phyloP scores from a whole-genome alignment of 805 yeast species.

The Jamesozyma hellenica region DNA sequence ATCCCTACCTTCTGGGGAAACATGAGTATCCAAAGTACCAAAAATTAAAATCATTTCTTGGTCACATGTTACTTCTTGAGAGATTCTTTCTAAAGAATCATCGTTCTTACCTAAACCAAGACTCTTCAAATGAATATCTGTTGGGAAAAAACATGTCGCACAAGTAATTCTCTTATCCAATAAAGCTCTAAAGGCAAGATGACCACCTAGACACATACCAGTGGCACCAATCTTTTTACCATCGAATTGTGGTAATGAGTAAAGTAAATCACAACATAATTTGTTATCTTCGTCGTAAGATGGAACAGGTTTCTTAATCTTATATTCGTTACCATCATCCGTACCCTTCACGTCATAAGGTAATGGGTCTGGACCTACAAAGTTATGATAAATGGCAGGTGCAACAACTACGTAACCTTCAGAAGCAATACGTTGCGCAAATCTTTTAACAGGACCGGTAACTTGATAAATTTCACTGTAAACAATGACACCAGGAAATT shows the following conservation, averaged over 20 bases:
- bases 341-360: slow-evolving; percentile 66
- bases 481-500: slow-evolving; percentile 72
- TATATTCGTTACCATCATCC: slow-evolving; percentile 60
- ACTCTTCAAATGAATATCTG: slow-evolving; percentile 63
- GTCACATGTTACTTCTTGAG: slow-evolving; percentile 42
- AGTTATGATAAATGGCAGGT: slow-evolving; percentile 73
- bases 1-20: slow-evolving; percentile 69
- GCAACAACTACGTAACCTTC: slow-evolving; percentile 73
- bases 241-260: slow-evolving; percentile 48
- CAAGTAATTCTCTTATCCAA: slow-evolving; percentile 52
- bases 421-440: slow-evolving; percentile 69
- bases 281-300: slow-evolving; percentile 70
- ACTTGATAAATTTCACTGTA: slow-evolving; percentile 76
- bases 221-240: slow-evolving; percentile 66
- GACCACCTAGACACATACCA: slow-evolving; percentile 85
- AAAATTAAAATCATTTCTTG: slow-evolving; percentile 58
- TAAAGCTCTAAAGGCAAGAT: slow-evolving; percentile 62
- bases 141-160: slow-evolving; percentile 67
- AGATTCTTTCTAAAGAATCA: slow-evolving; percentile 48
- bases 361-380: slow-evolving; percentile 51
- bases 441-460: slow-evolving; percentile 71
- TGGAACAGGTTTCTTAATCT: slow-evolving; percentile 53
- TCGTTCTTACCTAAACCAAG: slow-evolving; percentile 56
- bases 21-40: slow-evolving; percentile 73
- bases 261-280: slow-evolving; percentile 53